Percentiles rank a stretch among this genome's conserved stretches.
Evolutionary conservation across 2,329 filamentous ascomycete genomes (phyloP).

Genomic region (Podosphaera leucotricha): DNA sequence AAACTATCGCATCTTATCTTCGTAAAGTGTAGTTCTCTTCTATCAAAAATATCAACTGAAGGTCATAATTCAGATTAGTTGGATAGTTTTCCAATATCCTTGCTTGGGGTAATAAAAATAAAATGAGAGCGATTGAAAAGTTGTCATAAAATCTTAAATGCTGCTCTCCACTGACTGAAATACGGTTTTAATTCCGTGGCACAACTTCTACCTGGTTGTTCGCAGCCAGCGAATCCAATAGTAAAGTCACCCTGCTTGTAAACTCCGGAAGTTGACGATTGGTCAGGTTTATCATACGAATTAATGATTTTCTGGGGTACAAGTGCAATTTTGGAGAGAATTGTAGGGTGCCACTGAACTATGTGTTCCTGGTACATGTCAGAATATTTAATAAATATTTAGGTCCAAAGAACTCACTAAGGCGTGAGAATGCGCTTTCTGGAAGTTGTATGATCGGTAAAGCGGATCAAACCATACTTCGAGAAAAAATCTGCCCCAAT

Average conservation of each 20-base stretch:
- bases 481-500: slow-evolving; percentile 80
- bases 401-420: slow-evolving; percentile 32
- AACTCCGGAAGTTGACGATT: slow-evolving; percentile 26
- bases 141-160: slow-evolving; percentile 7
- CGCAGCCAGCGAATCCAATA: slow-evolving; percentile 55
- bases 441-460: slow-evolving; percentile 86
- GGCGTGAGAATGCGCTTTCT: slow-evolving; percentile 80
- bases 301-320: slow-evolving; percentile 74
- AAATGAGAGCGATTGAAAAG: background rate
- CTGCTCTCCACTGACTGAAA: slow-evolving; percentile 15
- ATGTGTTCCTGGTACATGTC: slow-evolving; percentile 39
- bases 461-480: slow-evolving; percentile 94
- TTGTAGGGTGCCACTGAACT: slow-evolving; percentile 89
- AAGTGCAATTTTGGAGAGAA: slow-evolving; percentile 70
- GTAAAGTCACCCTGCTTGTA: slow-evolving; percentile 74
- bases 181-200: slow-evolving; percentile 35
- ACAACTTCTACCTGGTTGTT: slow-evolving; percentile 36
- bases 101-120: background rate
- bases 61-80: background rate
- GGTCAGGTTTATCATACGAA: slow-evolving; percentile 34
- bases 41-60: background rate
- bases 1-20: background rate
- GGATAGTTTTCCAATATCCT: background rate
- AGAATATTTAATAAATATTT: background rate
- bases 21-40: background rate